Percentiles rank a stretch among this genome's conserved stretches.
phyloP scores from a whole-genome alignment of 106 monocot genomes.

The Platanthera guangdongensis region DNA sequence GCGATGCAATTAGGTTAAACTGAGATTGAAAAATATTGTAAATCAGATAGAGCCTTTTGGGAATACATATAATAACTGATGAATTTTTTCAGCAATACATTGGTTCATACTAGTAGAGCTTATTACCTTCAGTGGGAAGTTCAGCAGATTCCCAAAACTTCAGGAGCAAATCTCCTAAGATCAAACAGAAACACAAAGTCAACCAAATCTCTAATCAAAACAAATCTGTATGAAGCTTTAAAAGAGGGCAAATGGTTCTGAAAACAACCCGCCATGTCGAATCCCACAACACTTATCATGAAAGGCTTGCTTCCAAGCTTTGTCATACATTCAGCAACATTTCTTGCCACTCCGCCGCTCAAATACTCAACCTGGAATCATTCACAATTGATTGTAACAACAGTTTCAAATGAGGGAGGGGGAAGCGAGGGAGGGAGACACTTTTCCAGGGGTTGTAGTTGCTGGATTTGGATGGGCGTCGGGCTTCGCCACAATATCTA shows the following conservation, averaged over 20 bases:
- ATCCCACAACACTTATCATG: slow-evolving; percentile 71
- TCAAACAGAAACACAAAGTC: slow-evolving; percentile 7
- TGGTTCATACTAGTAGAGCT: background rate
- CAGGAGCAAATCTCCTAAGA: slow-evolving; percentile 49
- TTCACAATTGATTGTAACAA: background rate
- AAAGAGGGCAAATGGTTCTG: background rate
- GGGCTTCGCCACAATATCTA: slow-evolving; percentile 75
- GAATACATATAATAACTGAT: no score
- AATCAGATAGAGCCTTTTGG: no score
- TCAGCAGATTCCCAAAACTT: slow-evolving; percentile 58
- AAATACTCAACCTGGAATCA: slow-evolving; percentile 48
- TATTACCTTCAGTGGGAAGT: slow-evolving; percentile 74
- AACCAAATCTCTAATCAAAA: background rate
- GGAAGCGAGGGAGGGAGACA: slow-evolving; percentile 7
- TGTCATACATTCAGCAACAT: slow-evolving; percentile 83
- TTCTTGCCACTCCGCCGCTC: slow-evolving; percentile 81
- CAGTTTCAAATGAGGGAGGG: background rate
- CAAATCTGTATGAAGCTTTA: background rate
- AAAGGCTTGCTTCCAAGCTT: slow-evolving; percentile 70
- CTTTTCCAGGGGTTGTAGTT: slow-evolving; percentile 68
- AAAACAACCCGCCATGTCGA: slow-evolving; percentile 64
- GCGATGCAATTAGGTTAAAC: no score
- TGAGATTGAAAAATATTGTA: no score
- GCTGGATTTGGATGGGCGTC: slow-evolving; percentile 26
- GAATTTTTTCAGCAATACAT: background rate